phyloP scores from a whole-genome alignment of 352 stramenopile species.

The Plasmopara muralis region DNA sequence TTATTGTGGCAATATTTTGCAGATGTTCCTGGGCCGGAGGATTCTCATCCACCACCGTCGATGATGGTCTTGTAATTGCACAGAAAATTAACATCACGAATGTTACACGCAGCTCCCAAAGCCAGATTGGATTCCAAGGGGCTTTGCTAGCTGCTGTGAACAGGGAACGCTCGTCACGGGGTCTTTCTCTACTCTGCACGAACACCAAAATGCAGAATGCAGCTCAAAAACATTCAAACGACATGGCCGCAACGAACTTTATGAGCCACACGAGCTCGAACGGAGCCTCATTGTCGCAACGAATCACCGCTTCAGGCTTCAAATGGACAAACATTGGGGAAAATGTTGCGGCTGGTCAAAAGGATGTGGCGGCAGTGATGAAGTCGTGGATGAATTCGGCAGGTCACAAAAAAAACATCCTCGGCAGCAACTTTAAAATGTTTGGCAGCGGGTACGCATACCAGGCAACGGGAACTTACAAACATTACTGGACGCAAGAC shows the following conservation, averaged over 20 bases:
- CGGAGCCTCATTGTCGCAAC: slow-evolving; percentile 34
- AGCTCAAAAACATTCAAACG: slow-evolving; percentile 26
- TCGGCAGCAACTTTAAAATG: slow-evolving; percentile 23
- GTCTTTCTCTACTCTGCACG: slow-evolving; percentile 27
- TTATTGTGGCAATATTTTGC: too few species aligned
- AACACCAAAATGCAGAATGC: slow-evolving; percentile 31
- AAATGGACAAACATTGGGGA: slow-evolving; percentile 42
- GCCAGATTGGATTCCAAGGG: slow-evolving; percentile 4
- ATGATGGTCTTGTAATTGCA: neutral
- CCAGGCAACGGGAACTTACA: slow-evolving; percentile 25
- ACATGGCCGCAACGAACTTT: slow-evolving; percentile 38
- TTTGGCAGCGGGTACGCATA: slow-evolving; percentile 29
- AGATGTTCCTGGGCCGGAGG: too few species aligned
- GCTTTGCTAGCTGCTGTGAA: slow-evolving; percentile 43
- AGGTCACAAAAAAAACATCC: slow-evolving; percentile 39
- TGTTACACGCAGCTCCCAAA: too few species aligned
- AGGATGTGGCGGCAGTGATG: slow-evolving; percentile 38
- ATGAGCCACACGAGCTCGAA: slow-evolving; percentile 46
- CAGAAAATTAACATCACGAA: too few species aligned
- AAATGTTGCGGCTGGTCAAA: slow-evolving; percentile 49
- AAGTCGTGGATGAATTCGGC: slow-evolving; percentile 49
- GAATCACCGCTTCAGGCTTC: slow-evolving; percentile 37
- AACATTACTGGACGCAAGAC: slow-evolving; percentile 52
- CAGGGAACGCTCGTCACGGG: slow-evolving; percentile 29
- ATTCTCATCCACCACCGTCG: too few species aligned